These are phyloP conservation scores for Blastomyces parvus DNA, from an alignment of 2,329 filamentous ascomycete genomes.

Conservation along the genomic window DNA sequence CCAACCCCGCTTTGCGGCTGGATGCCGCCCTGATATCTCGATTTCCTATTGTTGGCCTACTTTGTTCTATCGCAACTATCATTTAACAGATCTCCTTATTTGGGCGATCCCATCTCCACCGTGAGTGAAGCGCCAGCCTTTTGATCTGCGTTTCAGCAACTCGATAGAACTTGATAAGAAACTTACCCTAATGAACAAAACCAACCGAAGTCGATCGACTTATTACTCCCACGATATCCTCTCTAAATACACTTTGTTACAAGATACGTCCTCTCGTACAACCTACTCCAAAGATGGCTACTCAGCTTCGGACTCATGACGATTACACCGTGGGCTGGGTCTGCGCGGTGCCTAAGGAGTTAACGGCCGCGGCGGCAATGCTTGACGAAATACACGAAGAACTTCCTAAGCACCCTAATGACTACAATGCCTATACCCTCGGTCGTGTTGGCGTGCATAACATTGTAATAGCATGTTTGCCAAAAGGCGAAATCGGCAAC, in stretches of 20 bases:
- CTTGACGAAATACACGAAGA: conserved; percentile 12
- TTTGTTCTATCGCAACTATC: not conserved
- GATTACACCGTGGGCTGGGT: conserved; percentile 12
- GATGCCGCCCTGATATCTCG: not conserved
- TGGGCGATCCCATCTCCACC: not conserved
- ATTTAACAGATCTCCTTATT: not conserved
- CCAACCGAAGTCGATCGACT: no score
- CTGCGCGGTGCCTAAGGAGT: conserved; percentile 11
- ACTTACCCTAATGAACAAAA: not conserved
- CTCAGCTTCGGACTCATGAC: not conserved
- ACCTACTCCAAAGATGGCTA: not conserved
- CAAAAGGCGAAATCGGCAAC: conserved; percentile 26
- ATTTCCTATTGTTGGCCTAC: not conserved
- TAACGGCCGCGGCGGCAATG: conserved; percentile 11
- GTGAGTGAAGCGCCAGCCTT: not conserved
- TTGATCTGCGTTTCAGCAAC: not conserved
- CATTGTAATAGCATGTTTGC: conserved; percentile 27
- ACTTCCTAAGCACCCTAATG: not conserved
- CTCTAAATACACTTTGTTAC: not conserved
- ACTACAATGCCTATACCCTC: conserved; percentile 10
- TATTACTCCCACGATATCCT: no score
- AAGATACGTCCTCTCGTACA: not conserved
- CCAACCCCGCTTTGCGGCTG: not conserved
- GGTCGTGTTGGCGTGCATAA: conserved; percentile 22
- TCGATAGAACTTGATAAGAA: not conserved